Evolutionary conservation across 352 stramenopile genomes (phyloP).

Genomic region (Globisporangium rhizosaccharum): DNA sequence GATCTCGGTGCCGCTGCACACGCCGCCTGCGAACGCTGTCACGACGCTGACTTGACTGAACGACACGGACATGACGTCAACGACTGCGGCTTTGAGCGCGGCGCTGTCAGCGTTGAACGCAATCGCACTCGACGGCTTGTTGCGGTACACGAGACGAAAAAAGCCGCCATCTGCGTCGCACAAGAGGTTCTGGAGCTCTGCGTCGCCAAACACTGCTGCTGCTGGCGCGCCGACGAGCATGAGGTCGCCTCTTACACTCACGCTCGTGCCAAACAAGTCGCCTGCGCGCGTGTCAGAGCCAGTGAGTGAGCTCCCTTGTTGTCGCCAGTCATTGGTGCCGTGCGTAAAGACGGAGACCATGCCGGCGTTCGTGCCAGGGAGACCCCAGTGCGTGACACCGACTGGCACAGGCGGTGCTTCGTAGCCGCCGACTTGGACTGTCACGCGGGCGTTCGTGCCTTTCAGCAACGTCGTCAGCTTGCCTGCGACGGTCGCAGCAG

Average conservation of each 20-base stretch:
- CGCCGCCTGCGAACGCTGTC: slow-evolving; percentile 34
- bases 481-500: slow-evolving; percentile 14
- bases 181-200: slow-evolving; percentile 62
- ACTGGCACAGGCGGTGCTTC: slow-evolving; percentile 20
- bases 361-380: slow-evolving; percentile 52
- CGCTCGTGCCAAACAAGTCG: slow-evolving; percentile 71
- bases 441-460: slow-evolving; percentile 51
- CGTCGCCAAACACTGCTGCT: slow-evolving; percentile 64
- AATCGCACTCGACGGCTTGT: slow-evolving; percentile 46
- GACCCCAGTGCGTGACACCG: slow-evolving; percentile 40
- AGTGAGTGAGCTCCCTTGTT: slow-evolving; percentile 51
- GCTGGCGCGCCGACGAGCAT: slow-evolving; percentile 60
- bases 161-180: slow-evolving; percentile 73
- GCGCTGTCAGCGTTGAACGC: slow-evolving; percentile 49
- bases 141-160: slow-evolving; percentile 58
- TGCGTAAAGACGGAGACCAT: slow-evolving; percentile 64
- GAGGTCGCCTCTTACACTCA: slow-evolving; percentile 47
- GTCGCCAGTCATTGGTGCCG: slow-evolving; percentile 67
- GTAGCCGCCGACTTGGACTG: slow-evolving; percentile 52
- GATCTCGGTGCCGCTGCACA: slow-evolving; percentile 53
- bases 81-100: slow-evolving; percentile 45
- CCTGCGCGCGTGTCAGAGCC: slow-evolving; percentile 52
- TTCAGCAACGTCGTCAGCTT: slow-evolving; percentile 30
- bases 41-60: slow-evolving; percentile 46
- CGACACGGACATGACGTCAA: slow-evolving; percentile 49